phyloP scores from a whole-genome alignment of 495 filamentous ascomycete species.

The Aspergillus ostianus region DNA sequence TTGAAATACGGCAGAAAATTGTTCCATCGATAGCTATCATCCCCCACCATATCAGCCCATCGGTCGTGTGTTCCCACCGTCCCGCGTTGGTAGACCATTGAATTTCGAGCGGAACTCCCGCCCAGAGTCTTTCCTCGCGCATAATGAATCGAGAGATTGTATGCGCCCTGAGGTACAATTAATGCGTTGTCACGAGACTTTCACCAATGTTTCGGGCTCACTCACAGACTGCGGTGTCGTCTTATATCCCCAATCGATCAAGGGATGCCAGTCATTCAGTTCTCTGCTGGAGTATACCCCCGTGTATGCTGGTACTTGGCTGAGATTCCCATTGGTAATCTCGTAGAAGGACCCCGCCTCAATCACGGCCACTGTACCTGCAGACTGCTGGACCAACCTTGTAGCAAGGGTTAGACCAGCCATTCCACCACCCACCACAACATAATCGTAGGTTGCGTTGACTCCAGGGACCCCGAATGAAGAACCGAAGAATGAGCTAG shows the following conservation, averaged over 20 bases:
- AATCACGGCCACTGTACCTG: constrained; percentile 41
- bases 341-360: constrained; percentile 56
- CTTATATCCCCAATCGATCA: constrained; percentile 42
- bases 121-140: constrained; percentile 43
- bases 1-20: constrained; percentile 48
- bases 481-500: background rate
- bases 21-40: constrained; percentile 44
- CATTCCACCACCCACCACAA: constrained; percentile 51
- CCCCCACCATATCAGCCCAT: constrained; percentile 54
- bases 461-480: background rate
- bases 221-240: constrained; percentile 35
- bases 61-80: constrained; percentile 33
- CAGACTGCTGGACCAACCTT: constrained; percentile 34
- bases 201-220: background rate
- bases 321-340: constrained; percentile 44
- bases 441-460: constrained; percentile 36
- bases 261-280: constrained; percentile 23
- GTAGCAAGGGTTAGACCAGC: constrained; percentile 46
- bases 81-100: constrained; percentile 34
- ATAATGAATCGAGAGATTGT: constrained; percentile 29
- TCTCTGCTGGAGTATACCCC: constrained; percentile 21
- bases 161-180: background rate
- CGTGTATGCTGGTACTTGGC: constrained; percentile 37
- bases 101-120: constrained; percentile 42
- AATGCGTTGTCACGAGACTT: background rate